Evolutionary conservation across 2,329 filamentous ascomycete genomes (phyloP).

Genomic region (Penicillium sp.): DNA sequence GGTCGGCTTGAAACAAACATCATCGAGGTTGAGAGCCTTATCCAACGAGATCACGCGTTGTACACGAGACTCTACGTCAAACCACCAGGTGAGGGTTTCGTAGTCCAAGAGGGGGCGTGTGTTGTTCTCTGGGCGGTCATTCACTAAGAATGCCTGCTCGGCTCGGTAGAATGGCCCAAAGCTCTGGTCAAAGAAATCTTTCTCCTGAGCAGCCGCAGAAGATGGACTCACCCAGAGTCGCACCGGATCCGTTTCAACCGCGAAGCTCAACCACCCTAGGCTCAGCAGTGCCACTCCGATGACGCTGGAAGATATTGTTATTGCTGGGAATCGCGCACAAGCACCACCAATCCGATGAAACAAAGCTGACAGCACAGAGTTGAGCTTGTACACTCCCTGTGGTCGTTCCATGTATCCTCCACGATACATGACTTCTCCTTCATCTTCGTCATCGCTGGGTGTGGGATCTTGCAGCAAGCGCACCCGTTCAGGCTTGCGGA

Average conservation of each 20-base stretch:
- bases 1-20: slow-evolving; percentile 92
- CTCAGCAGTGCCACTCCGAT: slow-evolving; percentile 75
- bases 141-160: slow-evolving; percentile 90
- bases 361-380: slow-evolving; percentile 73
- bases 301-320: slow-evolving; percentile 77
- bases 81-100: slow-evolving; percentile 91
- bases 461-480: slow-evolving; percentile 79
- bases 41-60: slow-evolving; percentile 67
- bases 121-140: slow-evolving; percentile 66
- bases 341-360: slow-evolving; percentile 78
- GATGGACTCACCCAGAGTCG: slow-evolving; percentile 95
- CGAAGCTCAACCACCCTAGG: slow-evolving; percentile 81
- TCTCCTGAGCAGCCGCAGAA: slow-evolving; percentile 86
- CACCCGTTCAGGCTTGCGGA: slow-evolving; percentile 76
- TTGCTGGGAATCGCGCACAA: slow-evolving; percentile 77
- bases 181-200: slow-evolving; percentile 85
- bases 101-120: slow-evolving; percentile 79
- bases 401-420: slow-evolving; percentile 75
- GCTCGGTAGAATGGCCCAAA: slow-evolving; percentile 96
- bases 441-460: slow-evolving; percentile 89
- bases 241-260: slow-evolving; percentile 87
- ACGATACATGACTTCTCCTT: slow-evolving; percentile 77
- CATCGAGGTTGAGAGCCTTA: slow-evolving; percentile 67
- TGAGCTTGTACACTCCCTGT: slow-evolving; percentile 75
- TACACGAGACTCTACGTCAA: slow-evolving; percentile 78